Evolutionary conservation across 768 basidiomycete species (phyloP).

Genomic region (Trametes coccinea): DNA sequence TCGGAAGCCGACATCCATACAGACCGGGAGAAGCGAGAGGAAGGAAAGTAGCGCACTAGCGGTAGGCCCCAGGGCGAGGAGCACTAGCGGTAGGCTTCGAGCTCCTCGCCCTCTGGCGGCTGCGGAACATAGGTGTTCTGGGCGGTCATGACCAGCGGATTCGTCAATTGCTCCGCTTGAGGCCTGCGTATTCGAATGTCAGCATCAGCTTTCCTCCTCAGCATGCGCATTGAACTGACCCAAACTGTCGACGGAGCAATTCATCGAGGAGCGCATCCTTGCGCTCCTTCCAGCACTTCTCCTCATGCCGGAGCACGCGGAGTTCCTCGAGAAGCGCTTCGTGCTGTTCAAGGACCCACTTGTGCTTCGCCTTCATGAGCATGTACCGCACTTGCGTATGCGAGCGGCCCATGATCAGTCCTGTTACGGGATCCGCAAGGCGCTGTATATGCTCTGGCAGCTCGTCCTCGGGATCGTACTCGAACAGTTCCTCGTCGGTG

Average conservation of each 20-base stretch:
- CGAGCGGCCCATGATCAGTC: conserved; percentile 68
- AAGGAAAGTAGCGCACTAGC: not conserved
- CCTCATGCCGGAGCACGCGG: conserved; percentile 52
- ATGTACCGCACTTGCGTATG: conserved; percentile 72
- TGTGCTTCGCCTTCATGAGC: conserved; percentile 75
- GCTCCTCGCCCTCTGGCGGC: conserved; percentile 9
- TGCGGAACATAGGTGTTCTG: conserved; percentile 17
- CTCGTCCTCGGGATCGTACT: conserved; percentile 41
- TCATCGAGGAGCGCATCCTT: conserved; percentile 66
- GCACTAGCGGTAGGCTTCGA: conserved; percentile 2
- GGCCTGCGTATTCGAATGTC: conserved; percentile 7
- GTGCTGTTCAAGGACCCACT: conserved; percentile 67
- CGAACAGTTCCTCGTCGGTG: conserved; percentile 28
- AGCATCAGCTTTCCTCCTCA: not conserved
- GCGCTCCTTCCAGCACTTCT: conserved; percentile 50
- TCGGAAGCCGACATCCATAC: not conserved
- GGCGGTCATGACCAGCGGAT: conserved; percentile 25
- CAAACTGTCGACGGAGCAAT: conserved; percentile 49
- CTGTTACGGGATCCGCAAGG: conserved; percentile 56
- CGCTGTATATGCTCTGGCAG: conserved; percentile 56
- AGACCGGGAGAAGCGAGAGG: not conserved
- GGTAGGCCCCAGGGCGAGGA: not conserved
- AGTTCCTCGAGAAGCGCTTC: conserved; percentile 67
- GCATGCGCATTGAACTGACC: conserved; percentile 37
- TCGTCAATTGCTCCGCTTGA: conserved; percentile 25